phyloP scores from a whole-genome alignment of 106 monocot species.

The Dioscorea alata region DNA sequence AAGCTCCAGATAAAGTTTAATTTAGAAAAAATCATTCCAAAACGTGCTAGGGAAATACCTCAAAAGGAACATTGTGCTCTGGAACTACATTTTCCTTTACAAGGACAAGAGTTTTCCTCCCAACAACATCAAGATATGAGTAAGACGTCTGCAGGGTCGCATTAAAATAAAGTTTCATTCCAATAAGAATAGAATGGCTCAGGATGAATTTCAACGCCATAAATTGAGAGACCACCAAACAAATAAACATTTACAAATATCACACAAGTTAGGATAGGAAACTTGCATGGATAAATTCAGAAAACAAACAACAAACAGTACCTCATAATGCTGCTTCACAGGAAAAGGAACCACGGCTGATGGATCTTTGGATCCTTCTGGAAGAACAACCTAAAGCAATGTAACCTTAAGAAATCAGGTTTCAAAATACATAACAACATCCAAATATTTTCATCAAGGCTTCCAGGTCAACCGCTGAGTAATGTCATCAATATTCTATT shows the following conservation, averaged over 20 bases:
- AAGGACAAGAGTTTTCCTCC: constrained; percentile 65
- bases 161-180: background rate
- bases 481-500: too few species aligned
- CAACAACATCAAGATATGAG: constrained; percentile 80
- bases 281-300: background rate
- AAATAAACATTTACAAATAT: too few species aligned
- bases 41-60: constrained; percentile 32
- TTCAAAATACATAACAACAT: too few species aligned
- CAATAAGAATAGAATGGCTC: too few species aligned
- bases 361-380: constrained; percentile 78
- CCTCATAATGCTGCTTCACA: constrained; percentile 60
- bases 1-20: background rate
- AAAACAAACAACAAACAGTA: constrained; percentile 12
- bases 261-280: too few species aligned
- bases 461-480: too few species aligned
- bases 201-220: too few species aligned
- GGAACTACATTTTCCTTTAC: constrained; percentile 66
- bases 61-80: constrained; percentile 60
- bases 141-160: constrained; percentile 50
- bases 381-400: constrained; percentile 62
- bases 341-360: constrained; percentile 46
- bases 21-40: background rate
- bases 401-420: too few species aligned
- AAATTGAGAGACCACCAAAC: too few species aligned
- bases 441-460: too few species aligned